Base-by-base conservation (phyloP, 495 filamentous ascomycete genomes). In the Aspergillus hancockii region DNA sequence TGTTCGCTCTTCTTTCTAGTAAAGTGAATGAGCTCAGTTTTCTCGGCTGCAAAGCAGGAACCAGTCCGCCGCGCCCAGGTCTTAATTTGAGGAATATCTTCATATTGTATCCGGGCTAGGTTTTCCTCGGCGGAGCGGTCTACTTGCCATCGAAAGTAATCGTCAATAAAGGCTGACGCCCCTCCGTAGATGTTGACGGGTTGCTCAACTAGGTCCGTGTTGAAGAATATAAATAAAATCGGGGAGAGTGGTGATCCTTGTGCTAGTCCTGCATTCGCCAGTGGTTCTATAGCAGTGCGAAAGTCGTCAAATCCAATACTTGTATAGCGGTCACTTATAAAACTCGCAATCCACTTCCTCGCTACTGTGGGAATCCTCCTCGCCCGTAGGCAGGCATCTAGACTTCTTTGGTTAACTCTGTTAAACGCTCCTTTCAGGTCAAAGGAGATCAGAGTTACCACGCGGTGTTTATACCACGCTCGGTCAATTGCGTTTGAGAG, bases 351-450 rank as follows among this genome's bases (percentile, higher is more conserved):
- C 67, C 57, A 74, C 28, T 57, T 54, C 51, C 68, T 43, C 0
- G 49, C 57, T 8, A 56, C 43, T 6, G 21, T 50, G 7, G 62
- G 66, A 22, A 73, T 71, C 4, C 67, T 19, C 49, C 51, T 69
- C 4, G 59, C 59, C 28, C 36, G 56, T 5, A 71, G 55, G 4
- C 36, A 52, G 23, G 38, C 9, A 34, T 70, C 61, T 0, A 74
- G 69, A 52, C 58, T 71, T 0, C 18, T 31, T 31, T 61, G 43
- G 18, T 69, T 70, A 1, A 74, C 67, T 9, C 67, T 61, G 30
- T 72, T 69, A 46, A 72, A 72, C 38, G 66, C 70, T 0, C 67
- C 64, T 54, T 70, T 72, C 8, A 68, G 65, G 43, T 72, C 60
- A 34, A 72, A 72, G 25, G 60, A 52, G 1, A 72, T 28, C 1